Evolutionary conservation across 1,284 basidiomycete species (phyloP), one percentile per base, ranked within the genome.

Genomic region (Microbotryum intermedium): DNA sequence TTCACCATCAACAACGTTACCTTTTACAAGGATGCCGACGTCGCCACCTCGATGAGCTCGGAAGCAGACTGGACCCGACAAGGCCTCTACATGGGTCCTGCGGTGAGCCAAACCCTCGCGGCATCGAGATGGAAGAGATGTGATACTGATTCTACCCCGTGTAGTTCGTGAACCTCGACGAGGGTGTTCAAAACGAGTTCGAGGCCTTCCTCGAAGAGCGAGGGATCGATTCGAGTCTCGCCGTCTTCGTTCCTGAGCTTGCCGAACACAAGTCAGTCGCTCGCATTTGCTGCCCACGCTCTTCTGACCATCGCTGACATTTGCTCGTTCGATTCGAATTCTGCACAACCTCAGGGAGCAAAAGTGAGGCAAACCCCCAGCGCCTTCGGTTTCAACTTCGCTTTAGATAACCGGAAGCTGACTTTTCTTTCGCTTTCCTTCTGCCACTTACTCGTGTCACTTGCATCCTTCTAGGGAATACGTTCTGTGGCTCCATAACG

Each of bases 41-140:
- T 90, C 42, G 92, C 86, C 18, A 86, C 84, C 11, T 85, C 86
- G 39, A 76, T 90, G 66, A 89, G 85, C 23, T 85, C 89, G 8
- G 91, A 97, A 66, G 87, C 87, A 16, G 93, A 97, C 77, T 97
- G 89, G 89, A 86, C 86, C 73, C 84, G 93, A 55, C 83, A 92
- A 48, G 90, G 88, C 10, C 77, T 87, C 68, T 97, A 95, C 80
- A 84, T 95, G 73, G 93, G 93, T 4, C 93, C 93, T 57, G 83
- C 85, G 77, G 86, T 87, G 62, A 64, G 81, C 76, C 11, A 13
- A 7, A 29, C 13, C 21, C 39, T 39, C 47, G 1, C 34, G 11
- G 34, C 34, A 39, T 16, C 11, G 1, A 39, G 9, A 16, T 3
- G n/a, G 53, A 53, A 61, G 25, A 46, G 53, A 20, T 43, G 52